A percentile compares a stretch with the other conserved stretches of the same genome.
These are phyloP conservation scores for Cerrena zonata DNA, from an alignment of 1,284 basidiomycete species.

Conservation along the genomic window DNA sequence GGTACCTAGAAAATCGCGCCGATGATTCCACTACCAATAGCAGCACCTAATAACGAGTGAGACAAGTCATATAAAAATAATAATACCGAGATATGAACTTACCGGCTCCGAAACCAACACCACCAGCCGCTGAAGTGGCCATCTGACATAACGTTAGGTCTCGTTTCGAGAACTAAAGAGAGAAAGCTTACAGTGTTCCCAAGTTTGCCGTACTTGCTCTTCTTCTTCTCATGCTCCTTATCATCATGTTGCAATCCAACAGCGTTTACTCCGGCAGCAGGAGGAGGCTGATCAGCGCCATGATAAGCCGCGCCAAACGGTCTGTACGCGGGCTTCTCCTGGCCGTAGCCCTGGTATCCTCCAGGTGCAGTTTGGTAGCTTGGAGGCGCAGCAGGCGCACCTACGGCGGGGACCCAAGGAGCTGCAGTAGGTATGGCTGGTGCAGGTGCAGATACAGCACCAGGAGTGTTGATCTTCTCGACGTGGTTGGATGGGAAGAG, in stretches of 20 bases:
- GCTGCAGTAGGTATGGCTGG: constrained; percentile 12
- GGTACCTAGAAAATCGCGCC: constrained; percentile 34
- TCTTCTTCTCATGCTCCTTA: constrained; percentile 44
- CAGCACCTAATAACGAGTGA: constrained; percentile 28
- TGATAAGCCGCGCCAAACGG: constrained; percentile 33
- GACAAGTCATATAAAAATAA: too few relatives aligned
- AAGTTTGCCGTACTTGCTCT: constrained; percentile 52
- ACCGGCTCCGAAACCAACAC: constrained; percentile 67
- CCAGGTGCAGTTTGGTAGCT: background rate
- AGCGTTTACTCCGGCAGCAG: constrained; percentile 28
- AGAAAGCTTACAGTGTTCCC: constrained; percentile 48
- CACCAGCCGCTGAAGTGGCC: constrained; percentile 63
- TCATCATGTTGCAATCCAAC: constrained; percentile 24
- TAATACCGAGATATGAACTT: background rate
- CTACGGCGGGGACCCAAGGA: constrained; percentile 16
- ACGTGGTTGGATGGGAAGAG: constrained; percentile 63
- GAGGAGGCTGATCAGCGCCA: constrained; percentile 32
- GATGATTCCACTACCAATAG: constrained; percentile 36
- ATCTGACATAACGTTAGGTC: constrained; percentile 37
- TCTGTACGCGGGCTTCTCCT: constrained; percentile 31
- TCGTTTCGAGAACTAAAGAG: constrained; percentile 4
- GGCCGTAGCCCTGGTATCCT: constrained; percentile 8
- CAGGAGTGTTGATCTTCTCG: constrained; percentile 37
- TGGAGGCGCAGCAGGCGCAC: background rate
- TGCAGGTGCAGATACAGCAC: constrained; percentile 10